Base-by-base conservation (phyloP, 306 rosid species). In the Quercus ilex region DNA sequence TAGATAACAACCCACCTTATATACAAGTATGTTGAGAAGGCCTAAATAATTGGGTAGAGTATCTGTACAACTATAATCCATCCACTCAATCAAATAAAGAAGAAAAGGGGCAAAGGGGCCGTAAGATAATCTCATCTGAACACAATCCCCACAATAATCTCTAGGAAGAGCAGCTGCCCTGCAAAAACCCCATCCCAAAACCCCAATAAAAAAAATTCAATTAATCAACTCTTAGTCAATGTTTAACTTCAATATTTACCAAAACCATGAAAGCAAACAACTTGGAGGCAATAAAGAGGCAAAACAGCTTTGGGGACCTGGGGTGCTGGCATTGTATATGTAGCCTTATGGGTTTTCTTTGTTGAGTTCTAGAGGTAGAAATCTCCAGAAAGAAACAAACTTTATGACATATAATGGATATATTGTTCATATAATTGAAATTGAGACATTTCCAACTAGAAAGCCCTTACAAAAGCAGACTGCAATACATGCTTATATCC, bases 61-160 rank as follows among this genome's bases (percentile, higher is more conserved):
- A 75, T 90, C 89, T 28, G 91, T 89, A 73, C 95, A 92, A 62
- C 89, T 85, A 77, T 46, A 83, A 81, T 90, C 90, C 91, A 92
- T 83, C 97, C 97, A 89, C 78, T 90, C 91, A 51, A 90, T 89
- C 90, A 89, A 84, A 75, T 73, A 82, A 71, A 89, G 85, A 83
- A 90, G 82, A 76, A 90, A 55, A 28, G 89, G 93, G 55, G 97
- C 93, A 84, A 89, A 85, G 43, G 93, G 97, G 69, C 96, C 89
- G 87, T 90, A 89, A 74, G 86, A 78, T 77, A 90, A 81, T 80
- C 88, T 90, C 95, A 92, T 89, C 74, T 90, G 91, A 73, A 92
- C 76, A 60, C 78, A 81, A 74, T 85, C 81, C 71, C 90, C 96
- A 64, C 88, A 83, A 77, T 85, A 92, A 74, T 88, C 92, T 81